A percentile compares a stretch with the other conserved stretches of the same genome.
Conservation (phyloP, 768 basidiomycete genomes). For the Pisolithus microcarpus region DNA sequence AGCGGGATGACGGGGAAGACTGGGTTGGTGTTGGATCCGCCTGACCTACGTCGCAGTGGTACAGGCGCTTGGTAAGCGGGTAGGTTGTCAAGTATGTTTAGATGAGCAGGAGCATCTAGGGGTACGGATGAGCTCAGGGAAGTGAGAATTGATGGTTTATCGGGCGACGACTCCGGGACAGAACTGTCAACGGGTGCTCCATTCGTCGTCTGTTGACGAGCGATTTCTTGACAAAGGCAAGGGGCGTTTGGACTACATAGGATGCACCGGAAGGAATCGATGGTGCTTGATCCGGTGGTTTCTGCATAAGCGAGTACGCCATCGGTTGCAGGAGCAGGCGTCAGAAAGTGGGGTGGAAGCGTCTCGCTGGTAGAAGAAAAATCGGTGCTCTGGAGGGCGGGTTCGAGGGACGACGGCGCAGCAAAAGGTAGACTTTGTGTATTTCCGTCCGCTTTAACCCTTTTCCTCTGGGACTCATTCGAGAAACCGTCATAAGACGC, state of each 20-base stretch:
- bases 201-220: constrained; percentile 38
- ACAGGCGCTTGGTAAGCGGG: constrained; percentile 78
- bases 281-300: constrained; percentile 20
- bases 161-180: constrained; percentile 8
- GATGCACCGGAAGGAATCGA: constrained; percentile 46
- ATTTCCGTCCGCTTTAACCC: constrained; percentile 26
- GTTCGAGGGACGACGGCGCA: constrained; percentile 43
- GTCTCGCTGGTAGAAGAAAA: constrained; percentile 27
- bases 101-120: constrained; percentile 20
- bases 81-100: constrained; percentile 70
- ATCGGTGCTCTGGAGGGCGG: constrained; percentile 19
- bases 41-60: constrained; percentile 59
- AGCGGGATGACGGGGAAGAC: constrained; percentile 47
- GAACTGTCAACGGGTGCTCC: constrained; percentile 1
- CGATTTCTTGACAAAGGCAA: constrained; percentile 74
- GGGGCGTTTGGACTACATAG: constrained; percentile 64
- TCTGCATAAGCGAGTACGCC: constrained; percentile 33
- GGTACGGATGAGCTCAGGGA: constrained; percentile 23
- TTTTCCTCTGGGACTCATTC: constrained; percentile 32
- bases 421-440: constrained; percentile 15
- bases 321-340: constrained; percentile 23
- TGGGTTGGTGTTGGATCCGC: constrained; percentile 33
- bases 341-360: constrained; percentile 22
- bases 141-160: constrained; percentile 9
- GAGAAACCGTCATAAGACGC: constrained; percentile 21